Evolutionary conservation across 345 rosid species (phyloP).

Genomic region (Eucalyptus globulus): DNA sequence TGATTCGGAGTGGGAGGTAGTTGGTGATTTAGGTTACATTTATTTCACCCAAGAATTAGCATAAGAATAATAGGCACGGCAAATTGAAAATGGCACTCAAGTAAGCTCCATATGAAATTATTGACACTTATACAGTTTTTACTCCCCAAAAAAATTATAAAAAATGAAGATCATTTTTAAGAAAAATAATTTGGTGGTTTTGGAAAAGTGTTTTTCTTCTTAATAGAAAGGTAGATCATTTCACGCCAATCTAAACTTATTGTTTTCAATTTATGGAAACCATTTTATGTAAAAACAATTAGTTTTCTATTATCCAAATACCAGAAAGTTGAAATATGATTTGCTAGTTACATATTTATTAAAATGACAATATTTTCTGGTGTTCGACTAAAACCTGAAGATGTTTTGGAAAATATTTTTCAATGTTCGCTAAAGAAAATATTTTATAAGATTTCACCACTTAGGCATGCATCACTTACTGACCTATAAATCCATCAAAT

Average conservation of each 20-base stretch:
- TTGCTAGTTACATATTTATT: too few relatives aligned
- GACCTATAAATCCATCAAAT: too few relatives aligned
- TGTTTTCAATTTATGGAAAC: background rate
- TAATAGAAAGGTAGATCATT: background rate
- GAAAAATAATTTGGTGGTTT: background rate
- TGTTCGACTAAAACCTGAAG: too few relatives aligned
- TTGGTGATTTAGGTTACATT: background rate
- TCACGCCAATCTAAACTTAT: background rate
- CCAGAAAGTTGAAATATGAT: background rate
- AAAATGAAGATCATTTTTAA: background rate
- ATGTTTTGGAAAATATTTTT: too few relatives aligned
- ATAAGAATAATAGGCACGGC: too few relatives aligned
- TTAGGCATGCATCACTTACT: too few relatives aligned
- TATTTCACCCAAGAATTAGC: background rate
- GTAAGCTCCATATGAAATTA: too few relatives aligned
- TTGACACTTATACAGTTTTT: fast-evolving
- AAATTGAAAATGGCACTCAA: fast-evolving
- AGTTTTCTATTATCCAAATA: background rate
- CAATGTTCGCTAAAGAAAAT: too few relatives aligned
- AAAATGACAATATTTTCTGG: too few relatives aligned
- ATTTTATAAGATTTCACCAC: too few relatives aligned
- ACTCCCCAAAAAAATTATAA: too few relatives aligned
- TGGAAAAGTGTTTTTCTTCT: background rate
- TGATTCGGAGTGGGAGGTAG: background rate
- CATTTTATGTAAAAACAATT: background rate